These are phyloP conservation scores for Tirmania nivea DNA, from an alignment of 495 filamentous ascomycete species.

Conservation along the genomic window DNA sequence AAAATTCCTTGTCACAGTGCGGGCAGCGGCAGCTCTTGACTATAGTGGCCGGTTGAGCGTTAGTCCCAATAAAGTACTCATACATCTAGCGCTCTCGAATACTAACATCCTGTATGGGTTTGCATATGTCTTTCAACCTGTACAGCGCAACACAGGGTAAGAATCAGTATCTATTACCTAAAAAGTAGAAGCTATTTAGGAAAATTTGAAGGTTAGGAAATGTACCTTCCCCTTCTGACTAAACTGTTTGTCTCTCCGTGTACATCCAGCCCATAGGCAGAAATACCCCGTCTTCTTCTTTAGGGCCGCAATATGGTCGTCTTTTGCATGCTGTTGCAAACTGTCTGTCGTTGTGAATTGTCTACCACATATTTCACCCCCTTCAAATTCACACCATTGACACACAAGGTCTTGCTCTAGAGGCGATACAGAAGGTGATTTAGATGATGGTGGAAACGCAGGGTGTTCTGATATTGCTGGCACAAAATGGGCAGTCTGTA, in stretches of 20 bases:
- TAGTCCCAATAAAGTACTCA: too few species aligned
- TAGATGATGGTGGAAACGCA: neutral
- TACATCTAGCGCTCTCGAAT: neutral
- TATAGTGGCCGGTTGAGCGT: constrained; percentile 10
- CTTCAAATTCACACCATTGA: neutral
- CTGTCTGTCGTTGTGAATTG: constrained; percentile 7
- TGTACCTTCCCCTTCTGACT: constrained; percentile 32
- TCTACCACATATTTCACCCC: constrained; percentile 4
- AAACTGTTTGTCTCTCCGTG: constrained; percentile 25
- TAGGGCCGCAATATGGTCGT: constrained; percentile 21
- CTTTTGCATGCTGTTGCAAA: constrained; percentile 25
- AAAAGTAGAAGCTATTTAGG: neutral
- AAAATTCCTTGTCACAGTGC: constrained; percentile 33
- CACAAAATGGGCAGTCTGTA: constrained; percentile 10
- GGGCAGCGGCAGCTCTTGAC: constrained; percentile 36
- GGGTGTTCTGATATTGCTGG: neutral
- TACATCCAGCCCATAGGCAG: constrained; percentile 29
- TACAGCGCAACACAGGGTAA: neutral
- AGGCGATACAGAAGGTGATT: neutral
- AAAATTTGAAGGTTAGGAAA: neutral
- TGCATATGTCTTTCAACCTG: constrained; percentile 36
- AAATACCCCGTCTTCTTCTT: constrained; percentile 25
- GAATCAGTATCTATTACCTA: too few species aligned
- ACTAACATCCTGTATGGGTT: constrained; percentile 40
- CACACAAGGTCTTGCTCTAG: constrained; percentile 3